These are phyloP conservation scores for Marasmius oreades DNA, from an alignment of 1,284 basidiomycete species.

Conservation along the genomic window DNA sequence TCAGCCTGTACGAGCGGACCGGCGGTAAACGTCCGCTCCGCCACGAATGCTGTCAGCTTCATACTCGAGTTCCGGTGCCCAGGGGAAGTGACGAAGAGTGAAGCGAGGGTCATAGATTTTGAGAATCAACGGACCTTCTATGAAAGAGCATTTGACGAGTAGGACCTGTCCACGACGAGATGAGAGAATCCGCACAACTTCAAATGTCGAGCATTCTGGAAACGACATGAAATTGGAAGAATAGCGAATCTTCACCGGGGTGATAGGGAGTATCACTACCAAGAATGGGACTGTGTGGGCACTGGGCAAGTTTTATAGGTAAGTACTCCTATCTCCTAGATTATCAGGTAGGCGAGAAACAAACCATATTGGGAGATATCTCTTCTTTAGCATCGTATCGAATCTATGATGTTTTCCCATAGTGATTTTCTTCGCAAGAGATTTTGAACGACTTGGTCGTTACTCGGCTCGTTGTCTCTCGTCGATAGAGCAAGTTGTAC, in stretches of 20 bases:
- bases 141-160: neutral
- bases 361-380: no score
- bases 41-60: neutral
- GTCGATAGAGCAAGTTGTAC: no score
- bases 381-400: no score
- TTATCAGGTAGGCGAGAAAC: no score
- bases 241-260: neutral
- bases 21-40: no score
- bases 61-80: neutral
- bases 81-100: neutral
- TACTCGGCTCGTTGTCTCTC: no score
- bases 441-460: no score
- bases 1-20: neutral
- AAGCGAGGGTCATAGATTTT: neutral
- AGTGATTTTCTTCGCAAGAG: no score
- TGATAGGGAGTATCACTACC: neutral
- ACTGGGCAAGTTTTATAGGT: no score
- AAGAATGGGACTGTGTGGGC: no score
- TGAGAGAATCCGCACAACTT: neutral
- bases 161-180: neutral
- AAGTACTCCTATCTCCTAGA: no score
- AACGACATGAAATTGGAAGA: neutral
- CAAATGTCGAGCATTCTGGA: neutral
- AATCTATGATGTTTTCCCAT: no score
- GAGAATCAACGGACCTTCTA: neutral